phyloP scores from a whole-genome alignment of 2,329 filamentous ascomycete genomes.

The Aphanocladium album region DNA sequence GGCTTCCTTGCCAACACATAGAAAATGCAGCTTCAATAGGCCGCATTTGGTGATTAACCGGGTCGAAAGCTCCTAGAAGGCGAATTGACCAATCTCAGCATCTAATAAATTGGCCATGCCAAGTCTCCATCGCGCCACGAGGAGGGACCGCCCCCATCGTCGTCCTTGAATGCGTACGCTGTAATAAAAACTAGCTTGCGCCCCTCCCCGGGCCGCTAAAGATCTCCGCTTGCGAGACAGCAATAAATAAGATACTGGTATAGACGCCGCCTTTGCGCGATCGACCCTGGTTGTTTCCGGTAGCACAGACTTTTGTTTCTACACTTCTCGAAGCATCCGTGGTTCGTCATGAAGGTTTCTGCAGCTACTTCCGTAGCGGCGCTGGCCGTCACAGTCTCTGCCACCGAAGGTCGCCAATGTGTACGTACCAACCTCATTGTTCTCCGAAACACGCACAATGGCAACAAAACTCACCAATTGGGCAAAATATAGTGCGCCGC shows the following conservation, averaged over 20 bases:
- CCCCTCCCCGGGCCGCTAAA: background rate
- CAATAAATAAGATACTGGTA: background rate
- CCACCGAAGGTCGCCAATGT: background rate
- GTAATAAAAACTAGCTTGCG: background rate
- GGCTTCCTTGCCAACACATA: background rate
- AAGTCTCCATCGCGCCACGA: too few species aligned
- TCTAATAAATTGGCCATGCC: background rate
- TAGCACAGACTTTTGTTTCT: background rate
- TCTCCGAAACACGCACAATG: background rate
- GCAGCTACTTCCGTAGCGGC: background rate
- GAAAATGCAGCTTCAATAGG: background rate
- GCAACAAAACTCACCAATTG: background rate
- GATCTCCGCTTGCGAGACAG: background rate
- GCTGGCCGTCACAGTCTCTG: background rate
- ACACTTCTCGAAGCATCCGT: background rate
- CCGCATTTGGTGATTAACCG: background rate
- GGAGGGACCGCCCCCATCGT: background rate
- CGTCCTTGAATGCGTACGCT: background rate
- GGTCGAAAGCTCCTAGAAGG: background rate
- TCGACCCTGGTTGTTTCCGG: background rate
- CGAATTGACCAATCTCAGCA: background rate
- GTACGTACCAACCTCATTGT: conserved; percentile 8
- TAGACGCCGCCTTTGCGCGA: background rate
- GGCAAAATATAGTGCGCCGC: conserved; percentile 19
- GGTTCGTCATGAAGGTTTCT: background rate